Evolutionary conservation across 345 rosid genomes (phyloP), one percentile per base, ranked within the genome.

Genomic region (Citropsis articulata): DNA sequence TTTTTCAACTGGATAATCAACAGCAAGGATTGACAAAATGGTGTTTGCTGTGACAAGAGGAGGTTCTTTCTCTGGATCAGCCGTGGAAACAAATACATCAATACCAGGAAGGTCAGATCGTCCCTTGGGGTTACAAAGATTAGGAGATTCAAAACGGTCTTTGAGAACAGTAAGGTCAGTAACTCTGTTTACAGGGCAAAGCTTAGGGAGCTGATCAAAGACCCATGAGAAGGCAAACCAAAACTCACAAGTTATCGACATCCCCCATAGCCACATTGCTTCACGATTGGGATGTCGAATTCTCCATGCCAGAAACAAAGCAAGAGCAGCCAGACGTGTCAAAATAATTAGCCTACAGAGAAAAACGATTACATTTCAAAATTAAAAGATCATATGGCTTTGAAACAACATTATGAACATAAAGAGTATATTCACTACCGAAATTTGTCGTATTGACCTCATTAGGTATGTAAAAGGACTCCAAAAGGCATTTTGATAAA

Each of bases 211-310:
- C 87, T 90, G 97, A 53, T 92, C 94, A 38, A 92, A 89, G 38
- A 92, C 69, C 93, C 97, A 92, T 42, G 97, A 92, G 40, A 89
- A 31, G n/a, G 93, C 94, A 86, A 92, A 92, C 97, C 94, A 92
- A 57, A 90, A 81, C 85, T 92, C 97, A 81, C 97, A 92, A 25
- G 85, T 84, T 38, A 82, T 86, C 36, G 97, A 92, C 89, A 88
- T 89, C 71, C 90, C 92, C 93, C 94, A 90, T 69, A 92, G 79
- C 91, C 93, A 92, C 89, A 89, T 88, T 61, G 97, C 93, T 22
- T 90, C 92, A 24, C 83, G 80, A 77, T 92, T 92, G 1, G 92
- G 94, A 70, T 92, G 94, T 28, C 88, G 84, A 72, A 90, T 75
- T 80, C 97, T 88, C 97, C 97, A 92, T 62, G 93, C 81, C 30